These are phyloP conservation scores for Stagonosporopsis chrysanthemi DNA, from an alignment of 2,329 filamentous ascomycete genomes.

Conservation along the genomic window DNA sequence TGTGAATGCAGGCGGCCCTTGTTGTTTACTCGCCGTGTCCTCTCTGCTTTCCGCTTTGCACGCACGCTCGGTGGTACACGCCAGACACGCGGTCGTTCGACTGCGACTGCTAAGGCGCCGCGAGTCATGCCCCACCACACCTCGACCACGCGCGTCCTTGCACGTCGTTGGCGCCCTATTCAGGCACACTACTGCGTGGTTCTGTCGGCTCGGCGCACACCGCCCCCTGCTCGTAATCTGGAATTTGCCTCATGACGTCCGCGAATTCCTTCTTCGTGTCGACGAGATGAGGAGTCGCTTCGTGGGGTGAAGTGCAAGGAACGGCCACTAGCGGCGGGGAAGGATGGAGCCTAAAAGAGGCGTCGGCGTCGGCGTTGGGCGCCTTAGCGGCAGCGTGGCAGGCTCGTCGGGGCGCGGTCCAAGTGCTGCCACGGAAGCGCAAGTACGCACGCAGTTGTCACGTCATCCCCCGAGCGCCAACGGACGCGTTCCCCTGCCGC, in stretches of 20 bases:
- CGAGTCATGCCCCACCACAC: conserved; percentile 19
- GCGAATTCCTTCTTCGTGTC: conserved; percentile 5
- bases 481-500: conserved; percentile 10
- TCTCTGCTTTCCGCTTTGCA: too few species aligned
- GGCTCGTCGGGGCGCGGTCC: too few species aligned
- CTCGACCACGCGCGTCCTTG: conserved; percentile 1
- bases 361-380: conserved; percentile 11
- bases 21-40: conserved; percentile 2
- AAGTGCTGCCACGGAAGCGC: too few species aligned
- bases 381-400: too few species aligned
- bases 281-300: conserved; percentile 15
- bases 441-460: conserved; percentile 27
- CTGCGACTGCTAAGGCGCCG: not conserved
- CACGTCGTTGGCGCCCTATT: not conserved
- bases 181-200: conserved; percentile 2
- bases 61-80: too few species aligned
- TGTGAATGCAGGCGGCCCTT: conserved; percentile 37
- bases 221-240: not conserved
- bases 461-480: conserved; percentile 29
- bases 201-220: conserved; percentile 12
- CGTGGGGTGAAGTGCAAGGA: conserved; percentile 40
- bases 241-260: conserved; percentile 8
- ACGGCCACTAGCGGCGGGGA: conserved; percentile 31
- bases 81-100: too few species aligned
- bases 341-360: conserved; percentile 14